Evolutionary conservation across 331 rosid genomes (phyloP).

Genomic region (Acacia concinna): DNA sequence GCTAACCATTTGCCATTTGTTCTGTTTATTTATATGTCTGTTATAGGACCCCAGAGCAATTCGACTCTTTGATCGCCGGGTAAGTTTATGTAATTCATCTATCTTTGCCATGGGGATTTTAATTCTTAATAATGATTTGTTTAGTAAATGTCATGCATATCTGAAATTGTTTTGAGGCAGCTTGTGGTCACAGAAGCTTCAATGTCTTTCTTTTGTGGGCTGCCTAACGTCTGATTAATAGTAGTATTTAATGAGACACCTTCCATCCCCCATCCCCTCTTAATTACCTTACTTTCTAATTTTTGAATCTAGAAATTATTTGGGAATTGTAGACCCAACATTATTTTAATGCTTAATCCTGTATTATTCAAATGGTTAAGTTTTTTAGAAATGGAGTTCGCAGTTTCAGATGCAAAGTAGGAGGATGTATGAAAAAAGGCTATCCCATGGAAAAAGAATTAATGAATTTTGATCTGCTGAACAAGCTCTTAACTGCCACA

Average conservation of each 20-base stretch:
- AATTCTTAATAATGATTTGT: not conserved
- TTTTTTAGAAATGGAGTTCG: constrained; percentile 1
- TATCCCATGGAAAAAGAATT: not conserved
- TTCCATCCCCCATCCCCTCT: not conserved
- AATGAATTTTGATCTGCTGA: not conserved
- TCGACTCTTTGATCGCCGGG: constrained; percentile 93
- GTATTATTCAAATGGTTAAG: not conserved
- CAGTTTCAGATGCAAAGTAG: not conserved
- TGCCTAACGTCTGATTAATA: constrained; percentile 11
- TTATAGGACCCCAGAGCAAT: constrained; percentile 88
- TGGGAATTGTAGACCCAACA: not conserved
- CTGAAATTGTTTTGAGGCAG: constrained; percentile 8
- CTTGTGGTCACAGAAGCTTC: constrained; percentile 2
- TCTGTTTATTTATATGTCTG: constrained; percentile 26
- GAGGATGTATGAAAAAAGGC: constrained; percentile 3
- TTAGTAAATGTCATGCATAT: constrained; percentile 6
- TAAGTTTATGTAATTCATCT: constrained; percentile 40
- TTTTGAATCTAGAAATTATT: constrained; percentile 7
- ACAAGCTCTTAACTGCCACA: constrained; percentile 20
- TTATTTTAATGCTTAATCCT: not conserved
- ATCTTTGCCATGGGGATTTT: not conserved
- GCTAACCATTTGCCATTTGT: constrained; percentile 23
- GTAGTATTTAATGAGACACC: not conserved
- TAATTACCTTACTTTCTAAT: not conserved
- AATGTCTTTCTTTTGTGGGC: not conserved